Base-by-base conservation (phyloP, 345 rosid genomes). In the Lepidium sativum region DNA sequence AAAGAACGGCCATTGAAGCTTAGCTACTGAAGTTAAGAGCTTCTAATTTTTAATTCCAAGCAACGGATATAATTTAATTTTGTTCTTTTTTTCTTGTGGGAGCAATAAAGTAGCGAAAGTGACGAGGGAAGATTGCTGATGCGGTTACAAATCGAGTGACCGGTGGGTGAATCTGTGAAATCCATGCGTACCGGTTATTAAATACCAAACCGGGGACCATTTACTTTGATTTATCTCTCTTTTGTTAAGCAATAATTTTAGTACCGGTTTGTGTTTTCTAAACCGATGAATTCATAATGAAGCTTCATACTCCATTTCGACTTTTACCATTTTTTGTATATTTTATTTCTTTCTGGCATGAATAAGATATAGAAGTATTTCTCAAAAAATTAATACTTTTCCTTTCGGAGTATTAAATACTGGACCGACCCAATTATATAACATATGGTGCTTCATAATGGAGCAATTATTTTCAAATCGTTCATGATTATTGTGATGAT, bases 11-110 rank as follows among this genome's bases (percentile, higher is more conserved):
- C 72, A 56, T 56, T 61, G 61, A 62, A 62, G 41, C 63, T 25
- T 25, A 25, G 23, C 60, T 35, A 60, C 47, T 54, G 54, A 29
- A 33, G 70, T 56, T 63, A 55, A 55, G 53, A 54, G 54, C 38
- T 63, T 51, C 18, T 60, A 49, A 39, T 45, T 52, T 9, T 31
- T 23, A 51, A 20, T 15, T 68, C 11, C 45, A 48, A 49, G 49
- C 50, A 79, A 79, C 78, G 63, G 81, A 71, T 59, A 70, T 63
- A 47, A 54, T 37, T 56, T 35, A n/a, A 25, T 55, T 52, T 23
- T 40, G 54, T 12, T 18, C 44, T 45, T 39, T 13, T 39, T 13
- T 53, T 43, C n/a, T 29, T 38, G 34, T 23, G 37, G 44, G 37
- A 38, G 64, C 34, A 64, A 50, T 60, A 27, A 11, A 40, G 69